phyloP scores from a whole-genome alignment of 371 early-diverging fungal species.

The Chytridium lagenaria region DNA sequence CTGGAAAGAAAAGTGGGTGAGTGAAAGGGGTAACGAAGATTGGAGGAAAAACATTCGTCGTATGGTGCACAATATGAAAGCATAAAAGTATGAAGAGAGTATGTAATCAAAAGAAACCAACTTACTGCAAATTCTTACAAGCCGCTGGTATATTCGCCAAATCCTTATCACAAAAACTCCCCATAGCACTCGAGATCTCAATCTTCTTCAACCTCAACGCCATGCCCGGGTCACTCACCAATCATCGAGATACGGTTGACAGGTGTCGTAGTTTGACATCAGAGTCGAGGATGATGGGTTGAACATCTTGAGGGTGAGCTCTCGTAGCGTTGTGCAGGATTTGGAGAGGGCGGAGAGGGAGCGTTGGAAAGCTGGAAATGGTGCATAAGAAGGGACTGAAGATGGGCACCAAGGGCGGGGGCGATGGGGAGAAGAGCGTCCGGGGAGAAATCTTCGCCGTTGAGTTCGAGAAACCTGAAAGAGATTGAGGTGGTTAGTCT shows the following conservation, averaged over 20 bases:
- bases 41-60: too few species aligned
- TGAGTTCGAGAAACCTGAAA: constrained; percentile 46
- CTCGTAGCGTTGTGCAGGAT: constrained; percentile 28
- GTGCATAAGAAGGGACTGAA: constrained; percentile 48
- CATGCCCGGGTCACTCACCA: constrained; percentile 24
- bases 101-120: too few species aligned
- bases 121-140: constrained; percentile 42
- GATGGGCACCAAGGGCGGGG: constrained; percentile 14
- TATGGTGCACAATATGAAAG: too few species aligned
- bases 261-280: not conserved
- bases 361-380: constrained; percentile 34
- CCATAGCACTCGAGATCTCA: constrained; percentile 33
- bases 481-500: too few species aligned
- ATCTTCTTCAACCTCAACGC: constrained; percentile 40
- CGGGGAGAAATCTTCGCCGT: constrained; percentile 40
- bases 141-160: constrained; percentile 32
- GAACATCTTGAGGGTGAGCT: constrained; percentile 48
- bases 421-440: constrained; percentile 29
- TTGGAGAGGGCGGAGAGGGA: constrained; percentile 27
- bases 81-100: too few species aligned
- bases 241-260: constrained; percentile 35
- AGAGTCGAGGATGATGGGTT: constrained; percentile 29
- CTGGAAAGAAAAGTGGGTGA: too few species aligned
- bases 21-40: too few species aligned
- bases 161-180: constrained; percentile 43